Conservation (phyloP, 2,329 filamentous ascomycete genomes). For the Triangularia setosa region DNA sequence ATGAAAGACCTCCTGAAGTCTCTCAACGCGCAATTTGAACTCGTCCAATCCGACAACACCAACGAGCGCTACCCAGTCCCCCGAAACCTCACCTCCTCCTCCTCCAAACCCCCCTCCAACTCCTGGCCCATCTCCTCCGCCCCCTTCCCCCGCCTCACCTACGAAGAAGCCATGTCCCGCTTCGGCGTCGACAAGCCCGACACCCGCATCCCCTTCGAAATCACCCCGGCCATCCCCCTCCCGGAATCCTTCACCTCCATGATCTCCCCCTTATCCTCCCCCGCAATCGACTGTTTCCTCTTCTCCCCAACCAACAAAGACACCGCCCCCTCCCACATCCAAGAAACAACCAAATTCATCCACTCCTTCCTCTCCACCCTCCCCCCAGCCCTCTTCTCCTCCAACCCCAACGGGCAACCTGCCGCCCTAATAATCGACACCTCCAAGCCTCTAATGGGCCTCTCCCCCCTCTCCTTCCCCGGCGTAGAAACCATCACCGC, state of each 20-base stretch:
- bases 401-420: constrained; percentile 73
- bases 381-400: constrained; percentile 58
- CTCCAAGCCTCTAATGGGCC: constrained; percentile 68
- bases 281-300: constrained; percentile 71
- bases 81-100: neutral
- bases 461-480: constrained; percentile 74
- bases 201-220: constrained; percentile 63
- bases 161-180: constrained; percentile 70
- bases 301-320: constrained; percentile 47
- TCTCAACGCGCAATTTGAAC: constrained; percentile 41
- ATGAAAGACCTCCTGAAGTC: constrained; percentile 52
- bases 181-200: constrained; percentile 95
- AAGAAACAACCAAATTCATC: constrained; percentile 46
- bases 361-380: constrained; percentile 64
- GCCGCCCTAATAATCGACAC: constrained; percentile 74
- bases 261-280: constrained; percentile 65
- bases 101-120: neutral
- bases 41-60: constrained; percentile 26
- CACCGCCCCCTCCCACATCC: constrained; percentile 23
- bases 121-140: neutral
- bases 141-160: constrained; percentile 59
- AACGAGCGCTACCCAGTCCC: constrained; percentile 30
- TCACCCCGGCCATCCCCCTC: constrained; percentile 31
- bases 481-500: constrained; percentile 50
- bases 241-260: constrained; percentile 65